These are phyloP conservation scores for Sporothrix pallida DNA, from an alignment of 2,329 filamentous ascomycete species.

Conservation along the genomic window DNA sequence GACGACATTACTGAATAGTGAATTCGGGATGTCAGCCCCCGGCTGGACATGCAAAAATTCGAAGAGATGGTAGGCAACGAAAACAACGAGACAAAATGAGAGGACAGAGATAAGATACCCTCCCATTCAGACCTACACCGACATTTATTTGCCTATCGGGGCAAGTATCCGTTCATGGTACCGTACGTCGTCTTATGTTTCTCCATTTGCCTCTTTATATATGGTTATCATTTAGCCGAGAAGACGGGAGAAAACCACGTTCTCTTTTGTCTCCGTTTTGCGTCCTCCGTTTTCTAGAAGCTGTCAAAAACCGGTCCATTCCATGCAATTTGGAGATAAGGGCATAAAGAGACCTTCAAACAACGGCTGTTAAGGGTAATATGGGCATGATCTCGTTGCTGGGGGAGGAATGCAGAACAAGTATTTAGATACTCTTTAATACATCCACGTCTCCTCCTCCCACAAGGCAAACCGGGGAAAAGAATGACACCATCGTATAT, in stretches of 20 bases:
- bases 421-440: background rate
- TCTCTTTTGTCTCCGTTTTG: background rate
- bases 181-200: background rate
- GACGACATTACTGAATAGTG: background rate
- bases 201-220: background rate
- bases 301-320: background rate
- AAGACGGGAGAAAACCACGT: too few relatives aligned
- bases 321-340: constrained; percentile 13
- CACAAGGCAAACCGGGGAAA: constrained; percentile 17
- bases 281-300: background rate
- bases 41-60: background rate
- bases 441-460: background rate
- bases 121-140: background rate
- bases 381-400: background rate
- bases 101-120: background rate
- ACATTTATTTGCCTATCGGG: background rate
- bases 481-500: constrained; percentile 21
- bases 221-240: constrained; percentile 1
- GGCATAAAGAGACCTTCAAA: background rate
- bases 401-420: background rate
- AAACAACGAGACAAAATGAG: background rate
- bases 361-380: constrained; percentile 7
- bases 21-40: background rate
- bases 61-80: background rate
- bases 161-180: background rate